Conservation (phyloP, 805 yeast species). For the Ogataea ramenticola region DNA sequence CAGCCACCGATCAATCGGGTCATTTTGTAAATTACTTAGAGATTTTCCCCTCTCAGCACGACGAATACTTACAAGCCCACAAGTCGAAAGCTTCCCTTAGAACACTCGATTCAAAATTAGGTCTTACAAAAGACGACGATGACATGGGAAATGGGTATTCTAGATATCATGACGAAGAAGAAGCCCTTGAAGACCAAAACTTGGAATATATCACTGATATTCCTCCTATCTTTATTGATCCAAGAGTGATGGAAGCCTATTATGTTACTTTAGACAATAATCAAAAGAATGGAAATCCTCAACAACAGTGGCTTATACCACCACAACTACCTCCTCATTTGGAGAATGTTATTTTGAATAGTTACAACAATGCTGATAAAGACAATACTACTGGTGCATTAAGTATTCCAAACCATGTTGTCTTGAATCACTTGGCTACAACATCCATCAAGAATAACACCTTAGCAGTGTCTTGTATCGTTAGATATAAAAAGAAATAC, state of each 20-base stretch:
- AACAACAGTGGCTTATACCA: slow-evolving; percentile 64
- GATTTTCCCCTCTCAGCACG: slow-evolving; percentile 34
- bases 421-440: slow-evolving; percentile 90
- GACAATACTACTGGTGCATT: slow-evolving; percentile 84
- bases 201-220: slow-evolving; percentile 54
- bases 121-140: slow-evolving; percentile 59
- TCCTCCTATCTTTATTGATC: slow-evolving; percentile 80
- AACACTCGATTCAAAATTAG: slow-evolving; percentile 54
- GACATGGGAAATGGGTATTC: slow-evolving; percentile 81
- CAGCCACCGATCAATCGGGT: slow-evolving; percentile 96
- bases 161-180: slow-evolving; percentile 62
- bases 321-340: slow-evolving; percentile 96
- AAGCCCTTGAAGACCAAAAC: slow-evolving; percentile 21
- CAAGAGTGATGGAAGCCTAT: slow-evolving; percentile 81
- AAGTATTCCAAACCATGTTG: slow-evolving; percentile 93
- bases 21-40: slow-evolving; percentile 90
- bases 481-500: slow-evolving; percentile 80
- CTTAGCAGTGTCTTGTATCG: slow-evolving; percentile 86
- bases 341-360: slow-evolving; percentile 86
- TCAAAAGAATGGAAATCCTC: slow-evolving; percentile 43
- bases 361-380: slow-evolving; percentile 51
- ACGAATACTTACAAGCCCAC: slow-evolving; percentile 11
- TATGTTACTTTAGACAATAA: slow-evolving; percentile 69
- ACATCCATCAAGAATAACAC: slow-evolving; percentile 92
- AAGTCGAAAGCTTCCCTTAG: slow-evolving; percentile 23